phyloP scores from a whole-genome alignment of 371 early-diverging fungal genomes.

The Blakeslea trispora region DNA sequence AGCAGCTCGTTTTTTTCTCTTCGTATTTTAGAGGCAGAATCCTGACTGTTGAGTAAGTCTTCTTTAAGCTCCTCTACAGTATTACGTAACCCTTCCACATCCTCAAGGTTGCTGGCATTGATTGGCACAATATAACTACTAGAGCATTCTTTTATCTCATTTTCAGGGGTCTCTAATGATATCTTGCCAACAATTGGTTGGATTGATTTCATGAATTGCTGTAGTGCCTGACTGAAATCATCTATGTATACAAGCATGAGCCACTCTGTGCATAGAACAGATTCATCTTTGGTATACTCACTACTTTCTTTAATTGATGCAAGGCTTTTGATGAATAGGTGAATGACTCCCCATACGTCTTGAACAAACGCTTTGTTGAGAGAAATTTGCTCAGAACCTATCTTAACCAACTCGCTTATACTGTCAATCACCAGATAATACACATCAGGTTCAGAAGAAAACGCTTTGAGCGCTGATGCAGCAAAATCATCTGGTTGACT shows the following conservation, averaged over 20 bases:
- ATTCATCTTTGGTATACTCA: conserved; percentile 12
- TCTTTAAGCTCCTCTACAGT: conserved; percentile 50
- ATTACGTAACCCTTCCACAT: conserved; percentile 43
- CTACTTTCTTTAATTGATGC: conserved; percentile 11
- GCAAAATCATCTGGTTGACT: conserved; percentile 48
- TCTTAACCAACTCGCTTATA: conserved; percentile 31
- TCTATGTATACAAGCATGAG: conserved; percentile 25
- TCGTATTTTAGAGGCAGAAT: conserved; percentile 41
- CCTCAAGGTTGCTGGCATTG: conserved; percentile 23
- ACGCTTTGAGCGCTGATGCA: conserved; percentile 31
- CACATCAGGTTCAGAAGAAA: conserved; percentile 40
- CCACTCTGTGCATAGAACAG: no score
- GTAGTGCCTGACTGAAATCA: conserved; percentile 37
- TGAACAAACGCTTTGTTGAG: conserved; percentile 32
- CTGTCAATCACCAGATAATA: conserved; percentile 48
- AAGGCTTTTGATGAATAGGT: conserved; percentile 35
- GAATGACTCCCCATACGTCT: conserved; percentile 47
- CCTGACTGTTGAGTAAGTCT: conserved; percentile 32
- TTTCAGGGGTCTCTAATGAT: conserved; percentile 4
- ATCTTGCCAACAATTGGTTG: conserved; percentile 63
- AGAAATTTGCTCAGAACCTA: conserved; percentile 25
- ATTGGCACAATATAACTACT: background rate
- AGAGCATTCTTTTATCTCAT: conserved; percentile 10
- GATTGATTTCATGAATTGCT: conserved; percentile 40
- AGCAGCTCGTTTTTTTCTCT: conserved; percentile 50